phyloP scores from a whole-genome alignment of 192 early-diverging fungal species.

The Haplosporangium gracile region DNA sequence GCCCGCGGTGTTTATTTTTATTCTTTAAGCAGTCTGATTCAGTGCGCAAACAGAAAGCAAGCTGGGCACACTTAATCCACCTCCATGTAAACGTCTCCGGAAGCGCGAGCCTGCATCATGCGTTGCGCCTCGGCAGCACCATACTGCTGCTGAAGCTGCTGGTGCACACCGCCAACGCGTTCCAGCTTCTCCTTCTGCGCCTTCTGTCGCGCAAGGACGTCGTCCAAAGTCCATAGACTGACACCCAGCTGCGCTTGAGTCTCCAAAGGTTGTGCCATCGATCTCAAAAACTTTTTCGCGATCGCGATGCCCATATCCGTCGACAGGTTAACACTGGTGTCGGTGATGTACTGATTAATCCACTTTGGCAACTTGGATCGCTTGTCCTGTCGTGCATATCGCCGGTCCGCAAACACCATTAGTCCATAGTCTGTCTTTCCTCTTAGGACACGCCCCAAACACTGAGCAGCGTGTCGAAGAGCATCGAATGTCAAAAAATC shows the following conservation, averaged over 20 bases:
- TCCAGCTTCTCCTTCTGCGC: conserved; percentile 48
- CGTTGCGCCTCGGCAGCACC: conserved; percentile 28
- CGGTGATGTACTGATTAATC: conserved; percentile 92
- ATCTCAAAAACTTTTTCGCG: conserved; percentile 92
- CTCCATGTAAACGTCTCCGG: conserved; percentile 50
- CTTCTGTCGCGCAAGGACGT: conserved; percentile 68
- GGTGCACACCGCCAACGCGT: conserved; percentile 5
- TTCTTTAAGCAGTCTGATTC: too few relatives aligned
- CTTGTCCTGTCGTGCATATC: conserved; percentile 96
- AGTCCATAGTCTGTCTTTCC: conserved; percentile 99
- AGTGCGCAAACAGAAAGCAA: too few relatives aligned
- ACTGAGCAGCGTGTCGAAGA: conserved; percentile 98
- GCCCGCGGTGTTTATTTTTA: too few relatives aligned
- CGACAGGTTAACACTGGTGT: conserved; percentile 90
- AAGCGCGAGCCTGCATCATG: conserved; percentile 33
- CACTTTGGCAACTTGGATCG: conserved; percentile 96
- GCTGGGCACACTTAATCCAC: conserved; percentile 1
- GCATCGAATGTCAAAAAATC: conserved; percentile 99
- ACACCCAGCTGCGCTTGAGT: conserved; percentile 81
- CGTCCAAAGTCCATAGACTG: conserved; percentile 87
- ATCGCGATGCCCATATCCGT: conserved; percentile 97
- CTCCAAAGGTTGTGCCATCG: conserved; percentile 98
- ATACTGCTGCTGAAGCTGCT: conserved; percentile 30
- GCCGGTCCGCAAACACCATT: conserved; percentile 97
- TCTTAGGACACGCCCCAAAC: conserved; percentile 95